A percentile compares a stretch with the other conserved stretches of the same genome.
phyloP scores from a whole-genome alignment of 2,329 filamentous ascomycete genomes.

The Fusarium sp. region DNA sequence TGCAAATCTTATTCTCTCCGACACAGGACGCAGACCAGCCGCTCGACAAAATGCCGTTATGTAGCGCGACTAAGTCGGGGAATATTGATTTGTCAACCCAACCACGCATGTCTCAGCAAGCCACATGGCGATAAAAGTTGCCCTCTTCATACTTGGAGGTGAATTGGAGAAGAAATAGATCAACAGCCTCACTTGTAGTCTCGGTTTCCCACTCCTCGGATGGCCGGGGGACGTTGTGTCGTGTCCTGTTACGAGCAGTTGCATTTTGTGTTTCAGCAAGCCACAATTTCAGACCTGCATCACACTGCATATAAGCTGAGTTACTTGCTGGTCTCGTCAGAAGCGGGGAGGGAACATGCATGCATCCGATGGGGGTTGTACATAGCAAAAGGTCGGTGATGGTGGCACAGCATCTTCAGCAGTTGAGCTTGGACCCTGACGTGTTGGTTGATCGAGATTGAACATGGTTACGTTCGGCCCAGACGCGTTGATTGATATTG shows the following conservation, averaged over 20 bases:
- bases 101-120: constrained; percentile 28
- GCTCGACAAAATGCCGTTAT: not conserved
- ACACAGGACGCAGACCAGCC: not conserved
- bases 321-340: not conserved
- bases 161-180: not conserved
- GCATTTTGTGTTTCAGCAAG: constrained; percentile 16
- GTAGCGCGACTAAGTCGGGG: constrained; percentile 10
- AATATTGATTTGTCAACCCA: constrained; percentile 15
- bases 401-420: constrained; percentile 1
- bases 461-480: not conserved
- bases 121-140: constrained; percentile 14
- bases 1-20: not conserved
- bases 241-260: constrained; percentile 12
- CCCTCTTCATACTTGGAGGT: not conserved
- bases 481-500: not conserved
- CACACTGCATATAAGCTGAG: not conserved
- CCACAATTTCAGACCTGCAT: constrained; percentile 14
- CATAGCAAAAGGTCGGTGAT: constrained; percentile 9
- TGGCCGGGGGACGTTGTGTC: not conserved
- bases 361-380: constrained; percentile 7
- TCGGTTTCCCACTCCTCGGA: not conserved
- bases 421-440: constrained; percentile 3
- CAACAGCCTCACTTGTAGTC: not conserved
- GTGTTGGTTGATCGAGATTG: not conserved
- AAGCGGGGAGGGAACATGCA: constrained; percentile 12